Base-by-base conservation (phyloP, 768 basidiomycete genomes). In the Russula abietina region DNA sequence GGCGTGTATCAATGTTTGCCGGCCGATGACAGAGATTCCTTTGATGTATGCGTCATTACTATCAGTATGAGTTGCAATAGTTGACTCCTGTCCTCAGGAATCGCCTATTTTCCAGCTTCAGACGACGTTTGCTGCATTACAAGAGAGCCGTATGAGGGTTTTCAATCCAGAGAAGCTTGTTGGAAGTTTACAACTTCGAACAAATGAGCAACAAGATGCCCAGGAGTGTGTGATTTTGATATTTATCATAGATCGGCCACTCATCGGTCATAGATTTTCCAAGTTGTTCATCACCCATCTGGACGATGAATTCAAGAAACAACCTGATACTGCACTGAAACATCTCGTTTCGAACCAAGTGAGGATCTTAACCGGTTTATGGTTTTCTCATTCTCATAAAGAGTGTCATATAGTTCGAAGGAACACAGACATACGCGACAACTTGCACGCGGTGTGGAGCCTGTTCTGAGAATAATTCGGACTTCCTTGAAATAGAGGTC, bases 261-360 rank as follows among this genome's bases (percentile, higher is more conserved):
- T 51, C 33, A 65, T 43, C 33, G 28, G 48, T 14, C 30, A 1
- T 70, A 95, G 93, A 71, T 96, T 98, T 71, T 93, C 92, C 2
- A 98, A 98, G 69, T 80, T 98, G 19, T 96, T 98, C 74, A 89
- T 98, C 83, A 85, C 86, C 14, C 88, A 93, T 70, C 79, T 98
- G 38, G 91, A 92, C 65, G 79, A 78, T 8, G 92, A 97, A 74
- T 97, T 97, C 73, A 81, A 84, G 74, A 92, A 90, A 71, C 93
- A 97, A 70, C 75, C 79, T 2, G 76, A 81, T 49, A 80, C 83
- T 6, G 74, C 76, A 10, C 76, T 95, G 19, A 83, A 80, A 66
- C 82, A 84, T 2, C 79, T 97, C 12, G 78, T 98, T 60, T 79
- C 83, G 6, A 80, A 87, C 68, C 89, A 93, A 76, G 91, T 87